Conservation (phyloP, 192 early-diverging fungal genomes). For the Rhizophagus clarus region DNA sequence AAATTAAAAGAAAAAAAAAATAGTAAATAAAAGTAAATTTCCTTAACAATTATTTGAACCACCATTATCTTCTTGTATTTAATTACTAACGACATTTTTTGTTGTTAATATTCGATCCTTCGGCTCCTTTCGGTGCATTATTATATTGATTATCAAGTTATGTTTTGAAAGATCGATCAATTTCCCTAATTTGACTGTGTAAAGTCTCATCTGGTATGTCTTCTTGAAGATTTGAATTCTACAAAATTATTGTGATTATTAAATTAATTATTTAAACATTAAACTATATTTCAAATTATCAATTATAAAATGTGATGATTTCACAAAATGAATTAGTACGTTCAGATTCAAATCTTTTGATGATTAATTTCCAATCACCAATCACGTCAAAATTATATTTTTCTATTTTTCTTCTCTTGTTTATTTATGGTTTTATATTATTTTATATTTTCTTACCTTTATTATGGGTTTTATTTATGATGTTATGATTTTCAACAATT, state of each 20-base stretch:
- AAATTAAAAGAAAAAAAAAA: too few relatives aligned
- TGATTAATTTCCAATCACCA: constrained; percentile 27
- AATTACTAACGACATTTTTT: background rate
- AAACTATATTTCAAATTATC: too few relatives aligned
- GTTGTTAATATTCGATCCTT: constrained; percentile 9
- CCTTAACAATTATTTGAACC: too few relatives aligned
- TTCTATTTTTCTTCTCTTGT: too few relatives aligned
- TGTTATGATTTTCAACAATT: too few relatives aligned
- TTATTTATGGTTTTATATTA: too few relatives aligned
- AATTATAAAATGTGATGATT: background rate
- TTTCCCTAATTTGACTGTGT: constrained; percentile 19
- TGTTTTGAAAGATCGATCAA: constrained; percentile 15
- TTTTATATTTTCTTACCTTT: too few relatives aligned
- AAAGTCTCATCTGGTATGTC: constrained; percentile 24
- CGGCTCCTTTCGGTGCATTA: background rate
- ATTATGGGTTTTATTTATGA: too few relatives aligned
- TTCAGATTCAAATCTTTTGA: constrained; percentile 27
- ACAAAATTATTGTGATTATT: background rate
- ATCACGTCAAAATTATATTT: too few relatives aligned
- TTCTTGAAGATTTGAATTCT: constrained; percentile 33
- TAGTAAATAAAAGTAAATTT: too few relatives aligned
- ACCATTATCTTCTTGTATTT: background rate
- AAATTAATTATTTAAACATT: too few relatives aligned
- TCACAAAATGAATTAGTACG: constrained; percentile 11
- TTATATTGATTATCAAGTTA: constrained; percentile 5